Conservation (phyloP, 805 yeast species). For the Alloascoidea africana region DNA sequence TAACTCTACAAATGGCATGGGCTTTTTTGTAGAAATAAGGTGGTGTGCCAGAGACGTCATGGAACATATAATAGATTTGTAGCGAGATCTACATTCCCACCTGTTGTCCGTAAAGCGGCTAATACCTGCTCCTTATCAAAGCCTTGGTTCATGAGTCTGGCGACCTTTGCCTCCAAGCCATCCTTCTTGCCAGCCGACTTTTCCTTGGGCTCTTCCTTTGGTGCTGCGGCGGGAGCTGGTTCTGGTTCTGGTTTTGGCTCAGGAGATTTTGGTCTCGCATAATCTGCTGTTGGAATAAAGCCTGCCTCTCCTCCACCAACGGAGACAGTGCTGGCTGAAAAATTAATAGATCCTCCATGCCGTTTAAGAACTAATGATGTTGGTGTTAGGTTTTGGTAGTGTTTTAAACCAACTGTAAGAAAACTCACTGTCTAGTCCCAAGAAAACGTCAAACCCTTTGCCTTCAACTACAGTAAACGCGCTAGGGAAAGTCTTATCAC, state of each 20-base stretch:
- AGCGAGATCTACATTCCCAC: slow-evolving; percentile 76
- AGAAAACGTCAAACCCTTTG: slow-evolving; percentile 39
- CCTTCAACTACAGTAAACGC: slow-evolving; percentile 58
- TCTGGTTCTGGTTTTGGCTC: slow-evolving; percentile 7
- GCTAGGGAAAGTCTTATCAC: slow-evolving; percentile 48
- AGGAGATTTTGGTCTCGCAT: slow-evolving; percentile 28
- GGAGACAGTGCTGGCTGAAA: slow-evolving; percentile 44
- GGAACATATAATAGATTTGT: slow-evolving; percentile 71
- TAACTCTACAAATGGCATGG: too few relatives aligned
- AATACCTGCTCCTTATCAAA: slow-evolving; percentile 50
- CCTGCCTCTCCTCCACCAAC: slow-evolving; percentile 59
- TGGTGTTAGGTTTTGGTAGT: too few relatives aligned
- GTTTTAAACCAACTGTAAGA: too few relatives aligned
- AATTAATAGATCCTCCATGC: slow-evolving; percentile 71
- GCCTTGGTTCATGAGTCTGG: slow-evolving; percentile 50
- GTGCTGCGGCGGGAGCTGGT: too few relatives aligned
- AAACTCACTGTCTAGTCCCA: slow-evolving; percentile 53
- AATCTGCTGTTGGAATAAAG: slow-evolving; percentile 61
- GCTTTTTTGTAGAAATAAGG: too few relatives aligned
- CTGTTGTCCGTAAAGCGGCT: slow-evolving; percentile 45
- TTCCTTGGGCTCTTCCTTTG: slow-evolving; percentile 2
- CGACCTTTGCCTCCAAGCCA: slow-evolving; percentile 24
- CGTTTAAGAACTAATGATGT: slow-evolving; percentile 75
- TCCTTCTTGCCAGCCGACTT: too few relatives aligned
- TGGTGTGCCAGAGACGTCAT: too few relatives aligned